Conservation (phyloP, 2,329 filamentous ascomycete genomes). For the Parastagonospora nodorum region DNA sequence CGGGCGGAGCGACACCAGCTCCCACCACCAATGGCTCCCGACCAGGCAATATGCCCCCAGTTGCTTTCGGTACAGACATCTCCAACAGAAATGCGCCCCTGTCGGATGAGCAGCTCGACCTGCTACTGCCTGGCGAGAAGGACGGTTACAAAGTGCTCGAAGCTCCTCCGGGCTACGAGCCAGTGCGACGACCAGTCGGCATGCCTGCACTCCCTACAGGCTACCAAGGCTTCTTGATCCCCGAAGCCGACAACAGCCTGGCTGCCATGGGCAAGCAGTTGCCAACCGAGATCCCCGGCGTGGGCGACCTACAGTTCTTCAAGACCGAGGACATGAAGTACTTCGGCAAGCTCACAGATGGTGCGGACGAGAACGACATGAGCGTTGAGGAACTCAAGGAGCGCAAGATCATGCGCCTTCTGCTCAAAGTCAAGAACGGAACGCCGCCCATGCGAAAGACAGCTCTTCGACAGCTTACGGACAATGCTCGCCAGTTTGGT, state of each 20-base stretch:
- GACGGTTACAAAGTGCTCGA: slow-evolving; percentile 93
- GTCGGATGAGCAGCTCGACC: slow-evolving; percentile 92
- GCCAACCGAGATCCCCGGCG: slow-evolving; percentile 92
- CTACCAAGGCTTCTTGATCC: slow-evolving; percentile 90
- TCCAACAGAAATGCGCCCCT: slow-evolving; percentile 78
- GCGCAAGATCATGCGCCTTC: slow-evolving; percentile 94
- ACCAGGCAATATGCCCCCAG: slow-evolving; percentile 51
- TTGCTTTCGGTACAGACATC: slow-evolving; percentile 79
- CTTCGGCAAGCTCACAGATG: slow-evolving; percentile 96
- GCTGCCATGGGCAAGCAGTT: slow-evolving; percentile 81
- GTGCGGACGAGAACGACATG: slow-evolving; percentile 86
- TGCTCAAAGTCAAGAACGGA: slow-evolving; percentile 98
- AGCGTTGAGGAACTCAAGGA: slow-evolving; percentile 96
- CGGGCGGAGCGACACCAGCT: slow-evolving; percentile 26
- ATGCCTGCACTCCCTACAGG: slow-evolving; percentile 74
- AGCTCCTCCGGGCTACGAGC: slow-evolving; percentile 89
- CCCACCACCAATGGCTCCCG: slow-evolving; percentile 29
- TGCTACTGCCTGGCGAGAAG: slow-evolving; percentile 84
- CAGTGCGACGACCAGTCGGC: slow-evolving; percentile 73
- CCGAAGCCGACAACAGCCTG: slow-evolving; percentile 85
- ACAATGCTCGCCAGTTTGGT: slow-evolving; percentile 95
- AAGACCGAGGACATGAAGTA: slow-evolving; percentile 99
- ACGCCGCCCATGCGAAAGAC: slow-evolving; percentile 99
- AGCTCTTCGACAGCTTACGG: slow-evolving; percentile 92
- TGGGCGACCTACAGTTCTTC: slow-evolving; percentile 96